These are phyloP conservation scores for Carallia pectinifolia DNA, from an alignment of 345 rosid genomes.

Conservation along the genomic window DNA sequence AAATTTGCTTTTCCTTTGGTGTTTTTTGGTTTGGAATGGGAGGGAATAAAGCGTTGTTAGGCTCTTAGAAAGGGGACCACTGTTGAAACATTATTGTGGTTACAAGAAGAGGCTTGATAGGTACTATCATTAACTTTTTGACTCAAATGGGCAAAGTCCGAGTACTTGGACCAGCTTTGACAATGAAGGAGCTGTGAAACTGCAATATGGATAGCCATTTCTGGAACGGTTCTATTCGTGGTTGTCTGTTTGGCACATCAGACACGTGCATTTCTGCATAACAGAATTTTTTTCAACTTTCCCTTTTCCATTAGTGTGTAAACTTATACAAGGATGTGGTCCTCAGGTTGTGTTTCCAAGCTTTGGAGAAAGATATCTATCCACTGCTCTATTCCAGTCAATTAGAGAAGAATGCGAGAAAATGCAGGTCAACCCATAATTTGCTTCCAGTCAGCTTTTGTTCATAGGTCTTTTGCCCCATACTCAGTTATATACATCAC, in stretches of 20 bases:
- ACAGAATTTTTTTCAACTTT: not conserved
- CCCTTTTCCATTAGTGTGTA: not conserved
- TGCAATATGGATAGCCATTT: not conserved
- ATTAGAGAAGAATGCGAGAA: slow-evolving; percentile 92
- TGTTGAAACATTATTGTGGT: not conserved
- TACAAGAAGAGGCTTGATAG: not conserved
- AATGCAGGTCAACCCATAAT: slow-evolving; percentile 69
- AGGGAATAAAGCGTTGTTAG: not conserved
- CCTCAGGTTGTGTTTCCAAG: slow-evolving; percentile 92
- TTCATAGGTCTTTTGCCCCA: not conserved
- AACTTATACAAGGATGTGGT: not conserved
- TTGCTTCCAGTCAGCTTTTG: not conserved
- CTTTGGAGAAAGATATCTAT: slow-evolving; percentile 92
- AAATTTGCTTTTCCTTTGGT: slow-evolving; percentile 7
- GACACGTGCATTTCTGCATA: not conserved
- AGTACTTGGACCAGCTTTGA: slow-evolving; percentile 4
- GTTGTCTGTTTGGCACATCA: not conserved
- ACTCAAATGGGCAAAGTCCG: not conserved
- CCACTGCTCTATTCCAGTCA: slow-evolving; percentile 84
- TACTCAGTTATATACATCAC: not conserved
- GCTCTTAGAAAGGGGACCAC: slow-evolving; percentile 13
- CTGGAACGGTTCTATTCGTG: not conserved
- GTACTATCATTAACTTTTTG: slow-evolving; percentile 11
- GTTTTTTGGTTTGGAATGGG: too few species aligned
- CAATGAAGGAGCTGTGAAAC: not conserved